Base-by-base conservation (phyloP, 148 eudicot genomes). In the Amaranthus cruentus region DNA sequence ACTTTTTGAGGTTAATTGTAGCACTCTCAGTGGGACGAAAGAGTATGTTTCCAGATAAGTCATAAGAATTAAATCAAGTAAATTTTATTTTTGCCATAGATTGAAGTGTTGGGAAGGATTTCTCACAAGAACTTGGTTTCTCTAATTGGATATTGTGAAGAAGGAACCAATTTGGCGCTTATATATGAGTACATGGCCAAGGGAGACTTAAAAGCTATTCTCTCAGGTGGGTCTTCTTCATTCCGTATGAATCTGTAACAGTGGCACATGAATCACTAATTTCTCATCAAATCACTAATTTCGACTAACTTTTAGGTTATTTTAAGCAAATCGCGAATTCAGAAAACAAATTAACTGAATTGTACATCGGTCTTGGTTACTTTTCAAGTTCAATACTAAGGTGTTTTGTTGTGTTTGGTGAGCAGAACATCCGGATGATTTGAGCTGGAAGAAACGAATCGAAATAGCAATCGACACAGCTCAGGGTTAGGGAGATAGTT, bases 151-250 rank as follows among this genome's bases (percentile, higher is more conserved):
- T 85, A 80, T 62, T 85, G 88, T 73, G 68, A 75, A 59, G 85
- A 82, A 55, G 78, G 55, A 8, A 50, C 54, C 57, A 52, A 79
- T 56, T 64, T 78, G 75, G 88, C 76, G 12, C 73, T 85, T n/a
- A 73, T 85, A 3, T 85, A 78, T 63, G 86, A 85, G 57, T 81
- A 78, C 73, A 81, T 85, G 85, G 80, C 78, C 49, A 75, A 77
- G 21, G 81, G 88, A 49, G 70, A 74, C 69, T 62, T 85, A 55
- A 61, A 73, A 47, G 47, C 6, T 13, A 61, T 70, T 70, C 66
- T 81, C 0, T 81, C 80, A 72, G 86, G 86, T 78, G 21, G 4
- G 15, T 58, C 44, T 73, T 6, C 10, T 21, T 9, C 15, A 3
- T 61, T 11, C 44, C 38, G 38, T 28, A 28, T 28, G 38, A 28